Base-by-base conservation (phyloP, 176 grass and related monocot genomes). In the Carex parvula region DNA sequence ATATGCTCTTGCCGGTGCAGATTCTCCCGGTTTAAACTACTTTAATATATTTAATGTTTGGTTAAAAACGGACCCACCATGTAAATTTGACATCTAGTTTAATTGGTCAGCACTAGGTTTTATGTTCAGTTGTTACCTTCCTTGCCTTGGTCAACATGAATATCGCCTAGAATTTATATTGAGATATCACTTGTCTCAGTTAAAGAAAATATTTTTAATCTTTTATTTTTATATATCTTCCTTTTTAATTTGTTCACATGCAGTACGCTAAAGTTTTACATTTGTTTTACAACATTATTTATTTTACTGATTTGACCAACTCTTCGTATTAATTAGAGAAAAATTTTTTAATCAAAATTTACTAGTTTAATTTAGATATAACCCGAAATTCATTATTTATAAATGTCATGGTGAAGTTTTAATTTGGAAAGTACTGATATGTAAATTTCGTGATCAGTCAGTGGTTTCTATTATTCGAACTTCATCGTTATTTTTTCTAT, bases 1-100 rank as follows among this genome's bases (percentile, higher is more conserved):
- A 50, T 53, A 75, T 75, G 71, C 71, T 75, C 71, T 75, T 20
- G 22, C 12, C 20, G 54, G 71, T 26, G 71, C 46, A 75, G 71
- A 75, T 75, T 30, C 71, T 75, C 71, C 24, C 71, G 24, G 46
- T 75, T 75, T 75, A 53, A 54, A 30, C 46, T 54, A 29, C 29
- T 74, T 74, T 75, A 71, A 44, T 71, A 7, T 42, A 46, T 21
- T 16, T 0, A 6, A 15, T 29, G 21, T 75, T 54, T 54, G 71
- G 46, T 75, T 53, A 2, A 17, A 18, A 75, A 75, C 20, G 5
- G 71, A 54, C 71, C 46, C 46, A 54, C 71, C 20, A 26, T 54
- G 21, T 17, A 75, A 54, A 24, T 74, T 74, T 74, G 20, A 53
- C 46, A 73, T 73, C 3, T 29, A 32, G 24, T 32, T 65, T 48